Evolutionary conservation across 164 flowering plant genomes (phyloP).

Genomic region (Paratinospora sagittata): DNA sequence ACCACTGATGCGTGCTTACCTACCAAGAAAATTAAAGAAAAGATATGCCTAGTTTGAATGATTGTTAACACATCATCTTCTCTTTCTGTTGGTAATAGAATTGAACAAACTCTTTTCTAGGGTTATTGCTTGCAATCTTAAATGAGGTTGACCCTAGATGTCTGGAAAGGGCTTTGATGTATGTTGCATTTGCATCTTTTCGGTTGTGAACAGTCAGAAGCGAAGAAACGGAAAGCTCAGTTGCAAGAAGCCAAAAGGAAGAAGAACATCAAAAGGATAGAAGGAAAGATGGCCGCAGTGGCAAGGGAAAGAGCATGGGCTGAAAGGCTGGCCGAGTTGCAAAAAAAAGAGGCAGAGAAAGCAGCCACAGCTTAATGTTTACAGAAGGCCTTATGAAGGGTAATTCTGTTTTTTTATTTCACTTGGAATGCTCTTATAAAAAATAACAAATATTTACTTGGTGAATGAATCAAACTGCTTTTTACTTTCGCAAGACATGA

Average conservation of each 20-base stretch:
- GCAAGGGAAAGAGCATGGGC: conserved; percentile 83
- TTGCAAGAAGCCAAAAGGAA: conserved; percentile 59
- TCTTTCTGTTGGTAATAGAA: not conserved
- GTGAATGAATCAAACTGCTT: not conserved
- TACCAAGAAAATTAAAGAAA: too few relatives aligned
- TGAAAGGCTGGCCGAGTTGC: conserved; percentile 57
- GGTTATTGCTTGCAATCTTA: not conserved
- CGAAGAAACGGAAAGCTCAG: conserved; percentile 54
- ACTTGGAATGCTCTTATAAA: too few relatives aligned
- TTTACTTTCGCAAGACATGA: not conserved
- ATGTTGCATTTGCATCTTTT: not conserved
- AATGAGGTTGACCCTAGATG: not conserved
- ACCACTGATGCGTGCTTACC: too few relatives aligned
- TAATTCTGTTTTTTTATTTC: too few relatives aligned
- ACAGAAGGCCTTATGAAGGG: conserved; percentile 6
- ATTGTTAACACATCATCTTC: not conserved
- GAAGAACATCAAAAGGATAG: conserved; percentile 39
- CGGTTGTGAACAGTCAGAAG: conserved; percentile 39
- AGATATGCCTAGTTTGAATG: too few relatives aligned
- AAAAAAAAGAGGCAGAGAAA: conserved; percentile 53
- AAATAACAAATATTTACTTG: too few relatives aligned
- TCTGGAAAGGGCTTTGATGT: too few relatives aligned
- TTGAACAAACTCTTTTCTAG: not conserved
- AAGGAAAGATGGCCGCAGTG: conserved; percentile 79
- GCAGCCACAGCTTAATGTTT: conserved; percentile 29